Conservation (phyloP, 345 rosid species). For the Eucalyptus lansdowneana region DNA sequence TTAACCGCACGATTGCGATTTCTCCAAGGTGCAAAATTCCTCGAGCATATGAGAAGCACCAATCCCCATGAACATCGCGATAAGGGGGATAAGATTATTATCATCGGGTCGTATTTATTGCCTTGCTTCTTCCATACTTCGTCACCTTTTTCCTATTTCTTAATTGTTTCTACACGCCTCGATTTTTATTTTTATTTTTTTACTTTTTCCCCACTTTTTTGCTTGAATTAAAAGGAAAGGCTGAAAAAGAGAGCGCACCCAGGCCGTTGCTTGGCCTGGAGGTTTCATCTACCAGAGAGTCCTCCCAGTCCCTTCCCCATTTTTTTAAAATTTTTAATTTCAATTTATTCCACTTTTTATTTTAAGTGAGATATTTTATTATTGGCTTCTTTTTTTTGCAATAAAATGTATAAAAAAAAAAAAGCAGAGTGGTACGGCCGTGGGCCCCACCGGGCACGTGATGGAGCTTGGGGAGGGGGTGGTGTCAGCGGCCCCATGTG, state of each 20-base stretch:
- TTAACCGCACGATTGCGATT: background rate
- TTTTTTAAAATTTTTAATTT: background rate
- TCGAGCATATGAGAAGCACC: background rate
- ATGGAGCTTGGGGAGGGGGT: background rate
- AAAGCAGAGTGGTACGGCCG: background rate
- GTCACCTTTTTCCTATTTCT: background rate
- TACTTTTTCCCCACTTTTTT: background rate
- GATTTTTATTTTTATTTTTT: background rate
- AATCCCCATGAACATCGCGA: background rate
- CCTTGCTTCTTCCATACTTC: background rate
- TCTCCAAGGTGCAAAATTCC: background rate
- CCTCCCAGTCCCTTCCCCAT: background rate
- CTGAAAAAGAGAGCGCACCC: slow-evolving; percentile 2
- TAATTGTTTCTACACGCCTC: background rate
- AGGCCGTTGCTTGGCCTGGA: slow-evolving; percentile 43
- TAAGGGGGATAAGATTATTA: background rate
- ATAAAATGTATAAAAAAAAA: background rate
- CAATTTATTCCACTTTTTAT: background rate
- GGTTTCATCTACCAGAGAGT: slow-evolving; percentile 3
- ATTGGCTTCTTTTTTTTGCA: background rate
- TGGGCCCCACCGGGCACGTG: slow-evolving; percentile 35
- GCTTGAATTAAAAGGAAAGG: slow-evolving; percentile 36
- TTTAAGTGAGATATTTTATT: background rate
- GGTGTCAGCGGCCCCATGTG: slow-evolving; percentile 50
- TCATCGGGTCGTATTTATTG: background rate